These are phyloP conservation scores for Rhipidocladum racemiflorum DNA, from an alignment of 176 grass and related monocot species.

Conservation along the genomic window DNA sequence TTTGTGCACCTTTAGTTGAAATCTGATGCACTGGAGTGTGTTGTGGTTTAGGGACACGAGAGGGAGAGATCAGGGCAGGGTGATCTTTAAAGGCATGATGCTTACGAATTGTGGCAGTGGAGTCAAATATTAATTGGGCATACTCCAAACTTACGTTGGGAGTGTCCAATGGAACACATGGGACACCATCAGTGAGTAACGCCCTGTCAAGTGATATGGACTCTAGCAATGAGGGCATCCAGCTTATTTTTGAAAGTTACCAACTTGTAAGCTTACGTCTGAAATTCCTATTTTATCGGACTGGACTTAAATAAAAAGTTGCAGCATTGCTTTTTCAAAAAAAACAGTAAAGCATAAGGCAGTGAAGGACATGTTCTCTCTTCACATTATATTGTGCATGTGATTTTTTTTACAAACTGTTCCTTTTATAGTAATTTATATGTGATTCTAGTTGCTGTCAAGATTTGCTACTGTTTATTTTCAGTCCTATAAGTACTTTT, in stretches of 20 bases:
- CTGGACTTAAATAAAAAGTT: background rate
- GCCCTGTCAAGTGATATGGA: background rate
- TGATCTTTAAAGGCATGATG: background rate
- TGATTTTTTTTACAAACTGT: background rate
- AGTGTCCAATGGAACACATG: background rate
- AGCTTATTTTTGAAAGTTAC: background rate
- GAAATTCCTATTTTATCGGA: background rate
- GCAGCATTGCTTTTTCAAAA: background rate
- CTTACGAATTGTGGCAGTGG: background rate
- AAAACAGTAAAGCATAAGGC: background rate
- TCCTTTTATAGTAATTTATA: background rate
- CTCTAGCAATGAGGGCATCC: background rate
- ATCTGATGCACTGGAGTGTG: background rate
- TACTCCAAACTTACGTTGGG: background rate
- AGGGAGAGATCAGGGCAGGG: background rate
- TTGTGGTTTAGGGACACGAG: background rate
- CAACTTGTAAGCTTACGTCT: background rate
- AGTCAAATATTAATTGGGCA: background rate
- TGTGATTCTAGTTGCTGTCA: background rate
- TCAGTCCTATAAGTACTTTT: background rate
- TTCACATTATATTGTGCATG: background rate
- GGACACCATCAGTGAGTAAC: background rate
- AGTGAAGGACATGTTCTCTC: background rate
- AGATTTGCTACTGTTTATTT: conserved; percentile 4
- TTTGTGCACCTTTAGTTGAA: background rate